These are phyloP conservation scores for Sporobolomyces roseus DNA, from an alignment of 768 basidiomycete genomes.

Conservation along the genomic window DNA sequence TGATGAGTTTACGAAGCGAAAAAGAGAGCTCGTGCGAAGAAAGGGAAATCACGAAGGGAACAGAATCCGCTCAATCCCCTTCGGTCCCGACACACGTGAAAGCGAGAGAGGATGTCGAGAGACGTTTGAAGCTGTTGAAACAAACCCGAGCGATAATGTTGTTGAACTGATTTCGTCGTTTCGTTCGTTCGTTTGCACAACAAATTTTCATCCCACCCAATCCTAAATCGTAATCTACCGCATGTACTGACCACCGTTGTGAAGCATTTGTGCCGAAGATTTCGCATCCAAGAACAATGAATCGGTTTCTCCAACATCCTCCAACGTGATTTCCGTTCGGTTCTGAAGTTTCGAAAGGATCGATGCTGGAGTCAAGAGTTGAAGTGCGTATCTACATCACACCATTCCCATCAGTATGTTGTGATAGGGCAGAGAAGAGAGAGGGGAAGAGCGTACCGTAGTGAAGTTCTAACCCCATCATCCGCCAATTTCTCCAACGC, in stretches of 20 bases:
- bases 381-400: slow-evolving; percentile 70
- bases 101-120: too few relatives aligned
- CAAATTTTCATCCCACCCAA: too few relatives aligned
- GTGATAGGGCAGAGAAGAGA: background rate
- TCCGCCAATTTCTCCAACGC: slow-evolving; percentile 75
- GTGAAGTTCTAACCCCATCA: slow-evolving; percentile 52
- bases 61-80: too few relatives aligned
- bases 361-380: slow-evolving; percentile 82
- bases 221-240: too few relatives aligned
- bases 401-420: background rate
- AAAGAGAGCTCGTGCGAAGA: too few relatives aligned
- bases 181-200: too few relatives aligned
- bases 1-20: too few relatives aligned
- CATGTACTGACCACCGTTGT: slow-evolving; percentile 39
- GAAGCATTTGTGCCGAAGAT: slow-evolving; percentile 29
- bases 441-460: slow-evolving; percentile 37
- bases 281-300: slow-evolving; percentile 87
- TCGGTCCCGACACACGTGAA: too few relatives aligned
- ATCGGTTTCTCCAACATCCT: slow-evolving; percentile 88
- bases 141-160: too few relatives aligned
- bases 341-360: slow-evolving; percentile 77
- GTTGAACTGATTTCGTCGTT: too few relatives aligned
- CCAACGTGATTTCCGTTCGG: slow-evolving; percentile 71
- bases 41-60: too few relatives aligned
- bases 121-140: too few relatives aligned